Percentiles rank a stretch among this genome's conserved stretches.
phyloP scores from a whole-genome alignment of 352 stramenopile genomes.

The Pythium insidiosum region DNA sequence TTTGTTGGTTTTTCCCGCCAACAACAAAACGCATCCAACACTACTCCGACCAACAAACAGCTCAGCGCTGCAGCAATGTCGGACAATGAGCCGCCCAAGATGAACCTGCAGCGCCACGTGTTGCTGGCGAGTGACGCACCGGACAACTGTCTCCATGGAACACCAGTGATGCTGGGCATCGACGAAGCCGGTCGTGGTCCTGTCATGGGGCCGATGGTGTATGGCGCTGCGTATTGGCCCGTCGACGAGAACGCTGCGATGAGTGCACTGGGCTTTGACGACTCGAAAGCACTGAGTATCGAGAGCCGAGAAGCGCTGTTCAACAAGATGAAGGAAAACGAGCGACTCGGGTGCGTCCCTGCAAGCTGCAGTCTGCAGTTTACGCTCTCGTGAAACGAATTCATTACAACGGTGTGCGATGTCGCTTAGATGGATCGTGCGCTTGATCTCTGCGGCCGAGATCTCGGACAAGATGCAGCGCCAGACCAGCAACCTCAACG shows the following conservation, averaged over 20 bases:
- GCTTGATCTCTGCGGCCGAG: slow-evolving; percentile 87
- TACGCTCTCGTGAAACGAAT: no score
- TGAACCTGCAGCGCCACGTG: slow-evolving; percentile 41
- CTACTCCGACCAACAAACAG: not conserved
- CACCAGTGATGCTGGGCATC: slow-evolving; percentile 89
- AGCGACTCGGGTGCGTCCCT: slow-evolving; percentile 44
- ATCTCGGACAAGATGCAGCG: slow-evolving; percentile 95
- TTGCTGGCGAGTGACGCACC: slow-evolving; percentile 61
- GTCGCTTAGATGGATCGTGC: slow-evolving; percentile 79
- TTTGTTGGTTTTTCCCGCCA: no score
- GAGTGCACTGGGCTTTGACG: slow-evolving; percentile 86
- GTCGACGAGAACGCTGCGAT: slow-evolving; percentile 65
- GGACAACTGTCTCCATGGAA: slow-evolving; percentile 39
- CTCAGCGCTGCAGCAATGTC: not conserved
- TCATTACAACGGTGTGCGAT: no score
- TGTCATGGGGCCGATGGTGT: slow-evolving; percentile 94
- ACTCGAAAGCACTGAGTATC: slow-evolving; percentile 90
- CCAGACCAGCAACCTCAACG: slow-evolving; percentile 88
- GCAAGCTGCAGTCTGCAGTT: no score
- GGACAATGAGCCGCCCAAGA: not conserved
- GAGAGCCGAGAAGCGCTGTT: slow-evolving; percentile 87
- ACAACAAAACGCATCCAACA: no score
- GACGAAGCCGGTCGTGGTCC: slow-evolving; percentile 92
- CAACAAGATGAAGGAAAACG: slow-evolving; percentile 73
- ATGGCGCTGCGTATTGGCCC: slow-evolving; percentile 90